Evolutionary conservation across 768 basidiomycete genomes (phyloP), one percentile per base, ranked within the genome.

Genomic region (Rhizopogon roseolus): DNA sequence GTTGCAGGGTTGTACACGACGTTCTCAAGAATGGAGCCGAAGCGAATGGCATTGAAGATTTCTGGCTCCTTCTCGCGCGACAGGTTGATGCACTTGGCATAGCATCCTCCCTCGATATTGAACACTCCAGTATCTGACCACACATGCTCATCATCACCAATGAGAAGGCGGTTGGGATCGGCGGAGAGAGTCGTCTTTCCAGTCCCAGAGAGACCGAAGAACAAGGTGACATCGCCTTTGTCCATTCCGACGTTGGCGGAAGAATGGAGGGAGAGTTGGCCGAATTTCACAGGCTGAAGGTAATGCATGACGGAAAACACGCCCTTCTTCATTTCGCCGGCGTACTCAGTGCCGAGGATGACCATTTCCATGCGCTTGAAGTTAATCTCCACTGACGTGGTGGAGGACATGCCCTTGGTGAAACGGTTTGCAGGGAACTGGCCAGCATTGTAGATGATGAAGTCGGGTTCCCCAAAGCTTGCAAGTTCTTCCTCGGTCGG

Each of bases 311-410:
- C 94, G 41, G 90, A 93, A 79, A 99, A 99, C 70, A 99, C 92
- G 66, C 97, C 97, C 84, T 99, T 99, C 79, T 99, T 99, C 97
- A 99, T 99, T 78, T 99, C 94, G 49, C 94, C 94, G 29, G 94
- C 94, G 66, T 98, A 98, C 69, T 98, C 94, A 27, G 93, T 96
- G 52, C 91, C 96, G 62, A 99, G 91, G 66, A 99, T 98, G 65
- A 99, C 96, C 97, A 99, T 99, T 73, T 99, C 97, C 93, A 94
- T 97, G 39, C 97, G 91, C 80, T 97, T 97, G 76, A 99, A 98
- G 83, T 99, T 99, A 79, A 99, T 93, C 76, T 98, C 96, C 48
- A 99, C 96, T 3, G 95, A 97, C 6, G 97, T 98, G 29, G 94
- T 92, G 9, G 94, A 97, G 57, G 93, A 96, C 97, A 98, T 98